Evolutionary conservation across 306 rosid species (phyloP).

Genomic region (Acacia melanoxylon): DNA sequence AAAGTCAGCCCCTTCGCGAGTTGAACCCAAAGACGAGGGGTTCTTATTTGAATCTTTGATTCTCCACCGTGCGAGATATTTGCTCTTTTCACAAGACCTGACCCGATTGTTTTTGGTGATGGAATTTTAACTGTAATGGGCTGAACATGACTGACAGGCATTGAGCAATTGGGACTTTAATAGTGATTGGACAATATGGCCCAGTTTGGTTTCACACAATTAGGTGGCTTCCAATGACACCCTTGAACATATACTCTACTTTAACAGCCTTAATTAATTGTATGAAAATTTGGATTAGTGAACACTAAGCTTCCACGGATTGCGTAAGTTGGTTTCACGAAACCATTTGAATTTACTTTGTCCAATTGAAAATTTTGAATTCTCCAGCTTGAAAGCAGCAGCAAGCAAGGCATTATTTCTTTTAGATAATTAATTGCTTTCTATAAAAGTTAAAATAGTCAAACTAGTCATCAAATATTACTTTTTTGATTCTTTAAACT

Average conservation of each 20-base stretch:
- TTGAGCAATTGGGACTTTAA: background rate
- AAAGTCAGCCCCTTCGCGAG: no score
- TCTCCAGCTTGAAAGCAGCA: background rate
- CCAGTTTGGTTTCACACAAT: background rate
- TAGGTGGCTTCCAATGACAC: background rate
- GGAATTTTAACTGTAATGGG: background rate
- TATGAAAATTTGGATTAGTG: background rate
- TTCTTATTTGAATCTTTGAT: no score
- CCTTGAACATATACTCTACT: background rate
- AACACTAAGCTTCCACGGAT: background rate
- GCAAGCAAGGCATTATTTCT: background rate
- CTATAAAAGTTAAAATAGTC: background rate
- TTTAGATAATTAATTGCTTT: background rate
- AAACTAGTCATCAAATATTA: background rate
- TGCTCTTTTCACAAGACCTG: no score
- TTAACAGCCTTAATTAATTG: background rate
- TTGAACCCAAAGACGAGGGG: no score
- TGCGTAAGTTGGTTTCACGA: background rate
- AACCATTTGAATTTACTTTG: background rate
- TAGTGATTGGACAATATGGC: no score
- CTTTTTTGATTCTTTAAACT: conserved; percentile 13
- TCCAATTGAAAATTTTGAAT: background rate
- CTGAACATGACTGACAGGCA: background rate
- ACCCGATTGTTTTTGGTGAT: no score
- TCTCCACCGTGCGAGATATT: no score